Evolutionary conservation across 2,329 filamentous ascomycete species (phyloP), one percentile per base, ranked within the genome.

Genomic region (Byssothecium circinans): DNA sequence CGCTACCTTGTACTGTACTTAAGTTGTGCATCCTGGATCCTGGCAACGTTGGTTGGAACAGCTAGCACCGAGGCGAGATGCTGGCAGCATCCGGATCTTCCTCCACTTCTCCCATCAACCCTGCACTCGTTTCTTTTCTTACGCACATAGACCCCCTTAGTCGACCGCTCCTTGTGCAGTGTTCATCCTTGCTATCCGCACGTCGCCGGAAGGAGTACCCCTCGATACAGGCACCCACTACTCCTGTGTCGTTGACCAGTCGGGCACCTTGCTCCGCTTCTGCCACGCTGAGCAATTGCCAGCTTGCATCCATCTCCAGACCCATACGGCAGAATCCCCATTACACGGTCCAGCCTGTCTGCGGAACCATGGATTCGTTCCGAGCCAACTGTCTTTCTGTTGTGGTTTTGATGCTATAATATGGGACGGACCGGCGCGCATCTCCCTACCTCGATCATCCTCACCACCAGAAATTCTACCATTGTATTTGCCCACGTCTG

Each of bases 131-230:
- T 47, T 47, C 49, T 43, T 43, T 51, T 35, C 23, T 38, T 53
- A 40, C 41, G 45, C 59, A 20, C 22, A 12, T 18, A 39, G 65
- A 65, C 45, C 61, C 47, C 62, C 54, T 55, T 66, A 59, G 54
- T 59, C 36, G 32, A 50, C 37, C 30, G 12, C 40, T 51, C 56
- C 58, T 54, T 64, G 55, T 53, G 57, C 45, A 38, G 32, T 45
- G 30, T 45, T 32, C 49, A 56, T 52, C 49, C 53, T 47, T 47
- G 20, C 36, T 41, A 41, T 52, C 48, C 41, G 49, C 53, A 60
- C 22, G 40, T 54, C 53, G 49, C 53, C 51, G 41, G 48, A 56
- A 47, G 27, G 22, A 50, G 54, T 35, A 44, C 36, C 20, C 19
- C 48, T 52, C 52, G 47, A 54, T 49, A 57, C 50, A 45, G 22